Conservation (phyloP, 2,329 filamentous ascomycete genomes). For the Colletotrichum tamarilloi region DNA sequence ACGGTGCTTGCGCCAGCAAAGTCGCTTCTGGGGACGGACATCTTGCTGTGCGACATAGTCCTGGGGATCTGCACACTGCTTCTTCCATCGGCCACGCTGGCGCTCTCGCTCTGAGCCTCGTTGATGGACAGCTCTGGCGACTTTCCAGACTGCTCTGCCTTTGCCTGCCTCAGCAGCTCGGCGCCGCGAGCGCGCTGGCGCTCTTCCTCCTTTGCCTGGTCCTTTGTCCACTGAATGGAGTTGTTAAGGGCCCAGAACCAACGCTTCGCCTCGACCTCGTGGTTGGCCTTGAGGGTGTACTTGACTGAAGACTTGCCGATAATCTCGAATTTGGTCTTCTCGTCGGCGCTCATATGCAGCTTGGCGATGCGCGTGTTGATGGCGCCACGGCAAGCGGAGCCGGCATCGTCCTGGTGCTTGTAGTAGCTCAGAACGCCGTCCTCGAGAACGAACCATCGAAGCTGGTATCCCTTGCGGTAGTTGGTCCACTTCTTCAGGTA, state of each 20-base stretch:
- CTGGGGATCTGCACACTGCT: constrained; percentile 59
- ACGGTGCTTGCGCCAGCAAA: constrained; percentile 55
- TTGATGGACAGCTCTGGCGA: constrained; percentile 58
- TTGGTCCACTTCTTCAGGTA: constrained; percentile 99
- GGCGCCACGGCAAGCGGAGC: constrained; percentile 93
- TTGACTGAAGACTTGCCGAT: constrained; percentile 98
- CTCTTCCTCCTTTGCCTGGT: constrained; percentile 93
- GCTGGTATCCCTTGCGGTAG: constrained; percentile 95
- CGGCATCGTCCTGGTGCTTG: constrained; percentile 98
- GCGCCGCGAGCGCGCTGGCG: constrained; percentile 78
- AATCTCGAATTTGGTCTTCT: constrained; percentile 98
- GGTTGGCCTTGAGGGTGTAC: constrained; percentile 97
- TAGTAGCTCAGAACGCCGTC: constrained; percentile 98
- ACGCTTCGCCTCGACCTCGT: constrained; percentile 96
- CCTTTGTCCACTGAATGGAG: constrained; percentile 97
- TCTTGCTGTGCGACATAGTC: constrained; percentile 49
- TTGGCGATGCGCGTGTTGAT: constrained; percentile 99
- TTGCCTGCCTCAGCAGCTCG: constrained; percentile 81
- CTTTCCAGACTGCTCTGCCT: constrained; percentile 74
- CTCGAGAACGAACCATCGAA: constrained; percentile 97
- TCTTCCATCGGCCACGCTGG: constrained; percentile 59
- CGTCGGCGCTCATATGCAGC: constrained; percentile 94
- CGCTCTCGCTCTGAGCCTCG: constrained; percentile 62
- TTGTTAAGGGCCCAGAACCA: constrained; percentile 99
- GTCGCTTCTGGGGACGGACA: constrained; percentile 46